Evolutionary conservation across 1,284 basidiomycete genomes (phyloP).

Genomic region (Ustilago loliicola): DNA sequence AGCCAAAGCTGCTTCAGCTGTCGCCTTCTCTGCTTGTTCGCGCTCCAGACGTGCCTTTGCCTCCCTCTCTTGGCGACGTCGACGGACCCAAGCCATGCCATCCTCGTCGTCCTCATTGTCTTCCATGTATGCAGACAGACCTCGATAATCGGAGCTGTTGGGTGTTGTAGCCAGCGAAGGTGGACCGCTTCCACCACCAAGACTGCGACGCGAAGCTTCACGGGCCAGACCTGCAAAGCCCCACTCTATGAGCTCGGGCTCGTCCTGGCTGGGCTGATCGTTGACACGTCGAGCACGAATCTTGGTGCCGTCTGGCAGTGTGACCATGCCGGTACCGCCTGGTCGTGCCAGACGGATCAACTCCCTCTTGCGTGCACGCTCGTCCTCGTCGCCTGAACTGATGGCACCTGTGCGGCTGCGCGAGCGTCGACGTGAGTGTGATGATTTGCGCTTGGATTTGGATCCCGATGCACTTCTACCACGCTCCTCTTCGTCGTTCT

Average conservation of each 20-base stretch:
- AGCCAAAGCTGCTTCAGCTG: conserved; percentile 8
- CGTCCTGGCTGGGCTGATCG: conserved; percentile 50
- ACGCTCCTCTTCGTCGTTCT: conserved; percentile 50
- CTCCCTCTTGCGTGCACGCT: conserved; percentile 59
- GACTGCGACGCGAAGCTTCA: conserved; percentile 47
- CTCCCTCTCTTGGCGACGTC: conserved; percentile 43
- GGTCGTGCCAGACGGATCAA: conserved; percentile 63
- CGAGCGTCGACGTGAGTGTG: conserved; percentile 41
- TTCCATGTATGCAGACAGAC: conserved; percentile 37
- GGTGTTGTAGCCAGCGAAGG: conserved; percentile 47
- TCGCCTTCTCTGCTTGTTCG: conserved; percentile 29
- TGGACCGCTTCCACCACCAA: conserved; percentile 43
- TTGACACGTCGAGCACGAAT: conserved; percentile 65
- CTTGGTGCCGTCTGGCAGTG: conserved; percentile 66
- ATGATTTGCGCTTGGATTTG: conserved; percentile 37
- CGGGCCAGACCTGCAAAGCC: conserved; percentile 67
- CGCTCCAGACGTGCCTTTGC: conserved; percentile 37
- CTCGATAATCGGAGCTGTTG: conserved; percentile 39
- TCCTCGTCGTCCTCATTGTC: conserved; percentile 45
- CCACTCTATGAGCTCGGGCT: conserved; percentile 61
- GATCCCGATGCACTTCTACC: conserved; percentile 26
- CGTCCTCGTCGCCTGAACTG: conserved; percentile 56
- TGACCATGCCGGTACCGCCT: conserved; percentile 69
- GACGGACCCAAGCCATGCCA: conserved; percentile 50
- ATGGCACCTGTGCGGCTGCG: conserved; percentile 46